Evolutionary conservation across 1,284 basidiomycete species (phyloP), one percentile per base, ranked within the genome.

Genomic region (Trametes sp.): DNA sequence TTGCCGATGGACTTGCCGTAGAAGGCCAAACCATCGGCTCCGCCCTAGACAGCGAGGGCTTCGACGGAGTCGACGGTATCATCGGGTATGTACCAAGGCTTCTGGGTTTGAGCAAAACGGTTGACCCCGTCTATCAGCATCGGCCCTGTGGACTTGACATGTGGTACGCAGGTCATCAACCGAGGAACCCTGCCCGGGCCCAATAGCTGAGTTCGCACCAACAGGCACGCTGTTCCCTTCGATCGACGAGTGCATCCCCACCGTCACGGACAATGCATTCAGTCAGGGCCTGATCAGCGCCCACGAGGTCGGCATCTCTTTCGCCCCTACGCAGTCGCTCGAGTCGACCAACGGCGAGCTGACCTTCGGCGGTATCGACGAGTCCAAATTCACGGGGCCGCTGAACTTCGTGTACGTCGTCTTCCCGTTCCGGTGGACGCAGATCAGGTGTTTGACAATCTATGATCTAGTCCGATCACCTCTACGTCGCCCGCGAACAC

Each of bases 1-100:
- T 75, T 2, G 71, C 66, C 1, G 54, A 68, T 9, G 70, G 65
- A 1, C 75, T 87, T 21, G 76, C 80, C 21, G 81, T 87, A 62
- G 48, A 68, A 6, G 62, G 78, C 14, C 86, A 88, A 70, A 79
- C 77, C 36, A 80, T 87, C 23, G 86, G 83, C 13, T 81, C 82
- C 10, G 81, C 84, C 0, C 66, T 66, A 6, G 70, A 61, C 1
- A 69, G 78, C 1, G 42, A 55, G 1, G 82, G 83, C 0, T 81
- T 87, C 62, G 48, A 56, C 5, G 74, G 66, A 4, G 71, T 83
- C 19, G 85, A 87, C 62, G 85, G 86, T 4, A 84, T 87, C 57
- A 73, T 87, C 10, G 86, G 85, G 72, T 73, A 24, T 64, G 45
- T 28, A n/a, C n/a, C 16, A 33, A 8, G n/a, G n/a, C n/a, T n/a